Conservation (phyloP, 2,329 filamentous ascomycete species). For the Aspergillus proliferans region DNA sequence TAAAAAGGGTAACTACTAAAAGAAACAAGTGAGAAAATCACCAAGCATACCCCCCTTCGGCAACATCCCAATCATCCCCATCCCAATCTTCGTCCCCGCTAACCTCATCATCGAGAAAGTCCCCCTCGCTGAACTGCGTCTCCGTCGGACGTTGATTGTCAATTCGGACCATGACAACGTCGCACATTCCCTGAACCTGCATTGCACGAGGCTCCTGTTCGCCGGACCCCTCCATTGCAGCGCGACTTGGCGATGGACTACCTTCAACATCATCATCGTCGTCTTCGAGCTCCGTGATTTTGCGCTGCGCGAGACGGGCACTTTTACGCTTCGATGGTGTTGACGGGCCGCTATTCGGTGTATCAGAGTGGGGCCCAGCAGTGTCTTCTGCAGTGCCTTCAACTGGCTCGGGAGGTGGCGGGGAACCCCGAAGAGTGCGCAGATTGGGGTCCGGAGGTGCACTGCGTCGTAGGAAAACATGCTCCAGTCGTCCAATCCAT, state of each 20-base stretch:
- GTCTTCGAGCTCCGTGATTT: slow-evolving; percentile 21
- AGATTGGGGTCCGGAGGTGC: slow-evolving; percentile 24
- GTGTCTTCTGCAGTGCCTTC: slow-evolving; percentile 1
- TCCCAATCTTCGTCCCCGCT: slow-evolving; percentile 60
- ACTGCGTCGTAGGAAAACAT: slow-evolving; percentile 37
- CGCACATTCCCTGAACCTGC: slow-evolving; percentile 52
- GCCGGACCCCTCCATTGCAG: slow-evolving; percentile 6
- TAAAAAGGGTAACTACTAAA: background rate
- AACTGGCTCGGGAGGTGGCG: background rate
- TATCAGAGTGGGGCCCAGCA: slow-evolving; percentile 6
- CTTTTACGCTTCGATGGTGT: slow-evolving; percentile 35
- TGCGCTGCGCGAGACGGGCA: slow-evolving; percentile 29
- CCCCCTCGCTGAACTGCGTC: slow-evolving; percentile 51
- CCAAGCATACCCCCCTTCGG: slow-evolving; percentile 17
- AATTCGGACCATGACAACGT: slow-evolving; percentile 53
- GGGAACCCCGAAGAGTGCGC: slow-evolving; percentile 16
- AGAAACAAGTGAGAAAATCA: slow-evolving; percentile 3
- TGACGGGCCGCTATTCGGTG: slow-evolving; percentile 9
- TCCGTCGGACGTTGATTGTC: slow-evolving; percentile 58
- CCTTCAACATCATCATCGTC: background rate
- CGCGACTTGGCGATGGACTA: slow-evolving; percentile 5
- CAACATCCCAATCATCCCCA: slow-evolving; percentile 37
- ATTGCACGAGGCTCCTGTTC: slow-evolving; percentile 2
- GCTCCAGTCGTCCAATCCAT: slow-evolving; percentile 67
- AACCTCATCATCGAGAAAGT: slow-evolving; percentile 55